phyloP scores from a whole-genome alignment of 768 basidiomycete species.

The Tylopilus subfusipes region DNA sequence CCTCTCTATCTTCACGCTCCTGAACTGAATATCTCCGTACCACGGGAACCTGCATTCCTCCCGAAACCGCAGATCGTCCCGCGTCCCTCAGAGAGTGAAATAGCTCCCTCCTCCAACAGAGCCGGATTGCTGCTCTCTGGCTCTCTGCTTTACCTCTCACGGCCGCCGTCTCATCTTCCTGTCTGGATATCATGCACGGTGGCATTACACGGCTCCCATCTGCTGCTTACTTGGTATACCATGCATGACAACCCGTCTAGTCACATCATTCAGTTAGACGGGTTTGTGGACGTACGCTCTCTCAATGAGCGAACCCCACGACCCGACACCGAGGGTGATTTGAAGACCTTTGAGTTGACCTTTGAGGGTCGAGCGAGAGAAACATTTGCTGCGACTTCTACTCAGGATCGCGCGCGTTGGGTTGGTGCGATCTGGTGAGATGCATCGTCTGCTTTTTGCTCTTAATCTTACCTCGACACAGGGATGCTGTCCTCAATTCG shows the following conservation, averaged over 20 bases:
- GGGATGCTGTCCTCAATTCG: slow-evolving; percentile 56
- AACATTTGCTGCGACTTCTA: slow-evolving; percentile 59
- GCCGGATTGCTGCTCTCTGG: slow-evolving; percentile 10
- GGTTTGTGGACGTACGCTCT: slow-evolving; percentile 65
- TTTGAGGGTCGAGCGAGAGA: slow-evolving; percentile 52
- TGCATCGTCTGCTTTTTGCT: not conserved
- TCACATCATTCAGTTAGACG: slow-evolving; percentile 46
- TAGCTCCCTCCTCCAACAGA: not conserved
- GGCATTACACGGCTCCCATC: slow-evolving; percentile 35
- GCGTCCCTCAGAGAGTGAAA: not conserved
- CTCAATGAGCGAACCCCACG: slow-evolving; percentile 47
- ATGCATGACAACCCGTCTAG: slow-evolving; percentile 38
- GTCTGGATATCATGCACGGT: slow-evolving; percentile 51
- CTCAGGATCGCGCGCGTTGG: slow-evolving; percentile 67
- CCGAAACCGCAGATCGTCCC: slow-evolving; percentile 1
- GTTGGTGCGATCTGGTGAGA: slow-evolving; percentile 70
- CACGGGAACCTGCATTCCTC: not conserved
- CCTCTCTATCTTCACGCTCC: slow-evolving; percentile 1
- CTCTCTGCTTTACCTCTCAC: slow-evolving; percentile 48
- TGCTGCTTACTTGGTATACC: slow-evolving; percentile 49
- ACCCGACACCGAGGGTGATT: slow-evolving; percentile 39
- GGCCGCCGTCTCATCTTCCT: slow-evolving; percentile 29
- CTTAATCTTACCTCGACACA: slow-evolving; percentile 22
- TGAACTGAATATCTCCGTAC: slow-evolving; percentile 1
- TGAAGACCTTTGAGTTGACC: slow-evolving; percentile 62